Evolutionary conservation across 2,329 filamentous ascomycete species (phyloP).

Genomic region (Talaromyces sp.): DNA sequence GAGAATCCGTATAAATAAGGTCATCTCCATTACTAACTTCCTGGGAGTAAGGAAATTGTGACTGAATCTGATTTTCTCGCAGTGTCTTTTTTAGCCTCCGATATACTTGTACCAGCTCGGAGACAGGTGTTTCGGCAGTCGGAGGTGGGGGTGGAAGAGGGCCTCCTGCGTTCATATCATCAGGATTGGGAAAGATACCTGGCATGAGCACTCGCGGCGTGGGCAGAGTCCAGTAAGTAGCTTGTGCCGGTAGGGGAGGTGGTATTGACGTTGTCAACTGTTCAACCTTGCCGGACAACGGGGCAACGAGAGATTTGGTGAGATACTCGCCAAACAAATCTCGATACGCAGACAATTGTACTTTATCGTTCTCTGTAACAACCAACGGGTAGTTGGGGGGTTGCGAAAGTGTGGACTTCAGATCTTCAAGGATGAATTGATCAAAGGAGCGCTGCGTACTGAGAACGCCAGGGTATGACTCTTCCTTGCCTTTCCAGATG

Average conservation of each 20-base stretch:
- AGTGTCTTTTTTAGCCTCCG: conserved; percentile 52
- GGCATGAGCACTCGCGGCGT: conserved; percentile 30
- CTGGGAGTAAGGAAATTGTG: conserved; percentile 40
- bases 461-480: conserved; percentile 71
- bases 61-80: conserved; percentile 44
- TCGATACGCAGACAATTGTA: conserved; percentile 34
- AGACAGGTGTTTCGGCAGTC: conserved; percentile 28
- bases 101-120: conserved; percentile 52
- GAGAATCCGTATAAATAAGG: conserved; percentile 40
- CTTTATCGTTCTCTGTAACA: conserved; percentile 29
- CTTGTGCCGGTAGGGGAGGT: conserved; percentile 20
- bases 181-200: conserved; percentile 31
- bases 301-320: conserved; percentile 44
- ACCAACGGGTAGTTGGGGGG: conserved; percentile 43
- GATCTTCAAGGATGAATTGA: conserved; percentile 60
- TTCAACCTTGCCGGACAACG: conserved; percentile 40
- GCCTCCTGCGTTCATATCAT: conserved; percentile 25
- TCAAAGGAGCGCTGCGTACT: conserved; percentile 57
- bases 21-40: conserved; percentile 41
- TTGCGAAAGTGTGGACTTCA: conserved; percentile 45
- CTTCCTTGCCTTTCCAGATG: conserved; percentile 88
- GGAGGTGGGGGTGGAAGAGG: conserved; percentile 26
- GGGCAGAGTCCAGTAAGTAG: conserved; percentile 19
- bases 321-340: conserved; percentile 50
- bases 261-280: conserved; percentile 24